These are phyloP conservation scores for Neurospora tetrasperma DNA, from an alignment of 495 filamentous ascomycete species.

Conservation along the genomic window DNA sequence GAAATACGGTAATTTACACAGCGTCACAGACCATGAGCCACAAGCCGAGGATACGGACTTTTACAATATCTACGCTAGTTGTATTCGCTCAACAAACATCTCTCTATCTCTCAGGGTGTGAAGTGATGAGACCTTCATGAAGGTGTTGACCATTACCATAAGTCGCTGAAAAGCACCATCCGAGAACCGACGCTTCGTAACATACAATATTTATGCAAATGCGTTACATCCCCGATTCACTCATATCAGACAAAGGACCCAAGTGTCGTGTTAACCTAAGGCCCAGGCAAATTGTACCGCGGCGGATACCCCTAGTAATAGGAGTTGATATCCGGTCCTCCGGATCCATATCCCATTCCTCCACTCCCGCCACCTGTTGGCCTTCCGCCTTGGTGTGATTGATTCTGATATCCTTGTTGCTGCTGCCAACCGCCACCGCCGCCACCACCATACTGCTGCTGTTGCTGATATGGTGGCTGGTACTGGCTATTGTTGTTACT, in stretches of 20 bases:
- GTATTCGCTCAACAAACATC: background rate
- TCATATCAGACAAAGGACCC: background rate
- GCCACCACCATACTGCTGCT: constrained; percentile 5
- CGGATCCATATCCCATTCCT: constrained; percentile 3
- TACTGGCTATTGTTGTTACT: constrained; percentile 13
- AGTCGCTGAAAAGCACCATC: background rate
- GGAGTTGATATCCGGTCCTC: constrained; percentile 14
- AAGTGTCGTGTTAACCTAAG: background rate
- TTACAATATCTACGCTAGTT: background rate
- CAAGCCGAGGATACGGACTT: background rate
- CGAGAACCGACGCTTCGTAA: background rate
- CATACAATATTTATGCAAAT: background rate
- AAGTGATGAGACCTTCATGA: background rate
- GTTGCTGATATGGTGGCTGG: constrained; percentile 15
- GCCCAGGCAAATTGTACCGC: background rate
- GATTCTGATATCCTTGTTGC: constrained; percentile 15
- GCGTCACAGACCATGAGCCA: background rate
- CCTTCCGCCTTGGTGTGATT: constrained; percentile 3
- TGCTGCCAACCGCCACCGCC: constrained; percentile 6
- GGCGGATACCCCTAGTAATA: constrained; percentile 11
- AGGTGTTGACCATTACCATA: background rate
- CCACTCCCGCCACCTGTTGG: constrained; percentile 6
- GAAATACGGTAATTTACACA: background rate
- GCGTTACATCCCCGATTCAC: background rate
- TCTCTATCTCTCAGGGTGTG: background rate